Percentiles rank a stretch among this genome's conserved stretches.
These are phyloP conservation scores for Solanum tarijense DNA, from an alignment of 257 asterid genomes.

Conservation along the genomic window DNA sequence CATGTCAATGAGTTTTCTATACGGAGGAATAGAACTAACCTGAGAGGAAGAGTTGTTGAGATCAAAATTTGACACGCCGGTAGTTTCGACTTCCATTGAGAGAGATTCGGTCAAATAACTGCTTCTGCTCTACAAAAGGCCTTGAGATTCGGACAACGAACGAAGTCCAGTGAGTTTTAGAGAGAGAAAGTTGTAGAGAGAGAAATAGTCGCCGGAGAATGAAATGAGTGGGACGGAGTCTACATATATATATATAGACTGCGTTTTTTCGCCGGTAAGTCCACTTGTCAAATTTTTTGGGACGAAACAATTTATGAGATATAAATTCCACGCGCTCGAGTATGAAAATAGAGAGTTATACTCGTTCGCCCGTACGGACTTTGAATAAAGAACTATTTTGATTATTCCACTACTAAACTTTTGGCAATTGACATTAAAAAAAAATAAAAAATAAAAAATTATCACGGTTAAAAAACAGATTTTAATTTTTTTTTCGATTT, in stretches of 20 bases:
- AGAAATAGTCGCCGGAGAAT: background rate
- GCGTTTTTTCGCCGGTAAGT: background rate
- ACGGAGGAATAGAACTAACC: background rate
- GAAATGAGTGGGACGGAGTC: background rate
- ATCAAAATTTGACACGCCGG: constrained; percentile 31
- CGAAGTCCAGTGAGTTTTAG: background rate
- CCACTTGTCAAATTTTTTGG: background rate
- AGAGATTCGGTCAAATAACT: background rate
- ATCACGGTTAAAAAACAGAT: no score
- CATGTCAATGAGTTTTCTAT: background rate
- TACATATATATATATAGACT: background rate
- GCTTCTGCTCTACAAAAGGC: background rate
- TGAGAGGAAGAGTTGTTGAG: constrained; percentile 15
- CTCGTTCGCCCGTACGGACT: background rate
- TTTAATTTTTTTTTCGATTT: no score
- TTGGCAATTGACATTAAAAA: background rate
- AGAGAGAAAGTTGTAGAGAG: background rate
- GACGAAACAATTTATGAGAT: background rate
- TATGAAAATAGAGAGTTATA: background rate
- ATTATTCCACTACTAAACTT: background rate
- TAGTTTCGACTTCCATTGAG: constrained; percentile 59
- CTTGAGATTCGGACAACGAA: background rate
- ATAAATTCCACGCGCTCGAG: background rate
- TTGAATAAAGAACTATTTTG: background rate
- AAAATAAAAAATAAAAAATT: no score